A percentile compares a stretch with the other conserved stretches of the same genome.
Evolutionary conservation across 2,329 filamentous ascomycete genomes (phyloP).

Genomic region (Colletotrichum abscissum): DNA sequence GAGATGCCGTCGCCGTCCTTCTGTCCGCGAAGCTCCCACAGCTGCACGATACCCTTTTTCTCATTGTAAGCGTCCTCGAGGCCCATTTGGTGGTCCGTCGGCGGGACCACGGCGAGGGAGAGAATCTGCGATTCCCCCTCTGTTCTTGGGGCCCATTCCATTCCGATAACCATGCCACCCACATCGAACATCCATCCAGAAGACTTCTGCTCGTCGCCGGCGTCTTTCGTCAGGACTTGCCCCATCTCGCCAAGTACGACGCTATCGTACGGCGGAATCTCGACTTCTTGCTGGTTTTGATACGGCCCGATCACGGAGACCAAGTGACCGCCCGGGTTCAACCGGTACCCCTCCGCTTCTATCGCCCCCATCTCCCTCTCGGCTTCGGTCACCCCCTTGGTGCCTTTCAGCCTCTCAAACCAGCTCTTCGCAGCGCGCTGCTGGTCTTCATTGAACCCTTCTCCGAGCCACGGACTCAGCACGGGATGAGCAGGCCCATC

Average conservation of each 20-base stretch:
- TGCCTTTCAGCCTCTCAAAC: slow-evolving; percentile 27
- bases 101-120: slow-evolving; percentile 62
- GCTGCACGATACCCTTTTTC: slow-evolving; percentile 60
- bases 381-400: background rate
- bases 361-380: slow-evolving; percentile 33
- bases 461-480: slow-evolving; percentile 37
- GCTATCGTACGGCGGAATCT: slow-evolving; percentile 42
- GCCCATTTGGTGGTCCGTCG: slow-evolving; percentile 59
- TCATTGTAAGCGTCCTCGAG: slow-evolving; percentile 52
- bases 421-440: slow-evolving; percentile 12
- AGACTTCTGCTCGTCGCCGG: slow-evolving; percentile 38
- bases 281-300: slow-evolving; percentile 44
- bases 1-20: slow-evolving; percentile 43
- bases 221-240: slow-evolving; percentile 43
- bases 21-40: slow-evolving; percentile 60
- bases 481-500: slow-evolving; percentile 19
- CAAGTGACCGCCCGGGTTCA: slow-evolving; percentile 41
- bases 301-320: slow-evolving; percentile 48
- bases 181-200: slow-evolving; percentile 66
- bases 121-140: slow-evolving; percentile 57
- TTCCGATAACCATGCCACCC: slow-evolving; percentile 62
- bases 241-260: slow-evolving; percentile 43
- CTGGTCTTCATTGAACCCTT: slow-evolving; percentile 33
- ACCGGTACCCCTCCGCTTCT: slow-evolving; percentile 44
- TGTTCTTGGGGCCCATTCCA: slow-evolving; percentile 62